Evolutionary conservation across 306 rosid genomes (phyloP).

Genomic region (Psophocarpus tetragonolobus): DNA sequence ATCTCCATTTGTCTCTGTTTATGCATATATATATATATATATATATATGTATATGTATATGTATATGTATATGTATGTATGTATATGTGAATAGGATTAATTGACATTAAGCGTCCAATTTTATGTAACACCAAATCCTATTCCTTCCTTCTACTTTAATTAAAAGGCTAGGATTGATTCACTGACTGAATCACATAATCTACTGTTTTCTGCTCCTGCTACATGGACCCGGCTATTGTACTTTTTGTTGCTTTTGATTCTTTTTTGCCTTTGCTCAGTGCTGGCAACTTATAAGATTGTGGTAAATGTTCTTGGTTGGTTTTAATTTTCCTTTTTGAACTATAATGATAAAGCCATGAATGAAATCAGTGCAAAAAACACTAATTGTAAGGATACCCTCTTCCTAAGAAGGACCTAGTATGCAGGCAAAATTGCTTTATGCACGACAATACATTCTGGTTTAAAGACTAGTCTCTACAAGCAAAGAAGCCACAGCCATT

Average conservation of each 20-base stretch:
- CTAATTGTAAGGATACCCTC: background rate
- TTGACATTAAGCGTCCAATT: background rate
- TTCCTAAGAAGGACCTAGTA: background rate
- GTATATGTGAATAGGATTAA: background rate
- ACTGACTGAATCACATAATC: background rate
- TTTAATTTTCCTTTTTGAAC: constrained; percentile 17
- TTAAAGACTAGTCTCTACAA: background rate
- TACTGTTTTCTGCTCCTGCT: background rate
- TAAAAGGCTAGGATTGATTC: background rate
- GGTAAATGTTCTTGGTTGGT: background rate
- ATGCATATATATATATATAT: background rate
- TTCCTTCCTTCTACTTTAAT: background rate
- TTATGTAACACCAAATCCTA: background rate
- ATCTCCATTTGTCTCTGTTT: background rate
- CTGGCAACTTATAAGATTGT: too few relatives aligned
- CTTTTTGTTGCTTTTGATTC: too few relatives aligned
- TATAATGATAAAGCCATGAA: background rate
- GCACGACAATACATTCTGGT: background rate
- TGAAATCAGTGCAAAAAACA: background rate
- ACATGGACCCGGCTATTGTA: background rate
- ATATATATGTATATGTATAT: too few relatives aligned
- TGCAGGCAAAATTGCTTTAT: constrained; percentile 15
- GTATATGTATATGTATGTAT: background rate
- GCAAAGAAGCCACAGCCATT: background rate
- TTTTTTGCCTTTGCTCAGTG: too few relatives aligned